A percentile compares a stretch with the other conserved stretches of the same genome.
These are phyloP conservation scores for Verbascum thapsus DNA, from an alignment of 257 asterid species.

Conservation along the genomic window DNA sequence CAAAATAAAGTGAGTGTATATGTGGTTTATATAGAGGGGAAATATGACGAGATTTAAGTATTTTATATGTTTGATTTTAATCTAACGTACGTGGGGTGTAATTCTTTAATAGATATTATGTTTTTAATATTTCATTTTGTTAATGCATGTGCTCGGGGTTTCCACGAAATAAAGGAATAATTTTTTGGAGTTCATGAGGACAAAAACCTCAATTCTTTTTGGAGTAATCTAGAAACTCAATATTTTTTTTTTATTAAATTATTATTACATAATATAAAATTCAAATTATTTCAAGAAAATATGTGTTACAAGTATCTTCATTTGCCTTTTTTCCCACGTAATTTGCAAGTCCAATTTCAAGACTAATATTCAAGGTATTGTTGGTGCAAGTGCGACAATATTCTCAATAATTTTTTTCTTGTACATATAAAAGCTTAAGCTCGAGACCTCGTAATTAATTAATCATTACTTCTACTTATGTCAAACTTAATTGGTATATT, in stretches of 20 bases:
- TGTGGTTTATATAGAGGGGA: slow-evolving; percentile 39
- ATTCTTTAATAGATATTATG: neutral
- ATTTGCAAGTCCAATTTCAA: too few species aligned
- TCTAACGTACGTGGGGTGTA: slow-evolving; percentile 26
- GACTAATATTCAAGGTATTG: too few species aligned
- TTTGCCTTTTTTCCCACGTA: too few species aligned
- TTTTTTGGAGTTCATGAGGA: slow-evolving; percentile 28
- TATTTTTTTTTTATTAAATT: slow-evolving; percentile 17
- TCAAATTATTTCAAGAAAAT: too few species aligned
- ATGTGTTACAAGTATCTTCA: too few species aligned
- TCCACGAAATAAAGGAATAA: slow-evolving; percentile 31
- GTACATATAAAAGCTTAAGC: too few species aligned
- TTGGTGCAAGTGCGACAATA: too few species aligned
- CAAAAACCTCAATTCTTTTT: slow-evolving; percentile 37
- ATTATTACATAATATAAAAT: slow-evolving; percentile 20
- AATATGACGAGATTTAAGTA: slow-evolving; percentile 12
- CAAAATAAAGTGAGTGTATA: slow-evolving; percentile 14
- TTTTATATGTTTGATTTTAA: slow-evolving; percentile 19
- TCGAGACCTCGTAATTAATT: too few species aligned
- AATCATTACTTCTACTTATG: too few species aligned
- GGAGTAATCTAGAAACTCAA: slow-evolving; percentile 23
- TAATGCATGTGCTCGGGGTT: slow-evolving; percentile 30
- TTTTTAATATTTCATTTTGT: neutral
- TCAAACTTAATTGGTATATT: too few species aligned
- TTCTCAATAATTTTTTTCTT: too few species aligned